A percentile compares a stretch with the other conserved stretches of the same genome.
Evolutionary conservation across 1,284 basidiomycete species (phyloP).

Genomic region (Moesziomyces globuligerus): DNA sequence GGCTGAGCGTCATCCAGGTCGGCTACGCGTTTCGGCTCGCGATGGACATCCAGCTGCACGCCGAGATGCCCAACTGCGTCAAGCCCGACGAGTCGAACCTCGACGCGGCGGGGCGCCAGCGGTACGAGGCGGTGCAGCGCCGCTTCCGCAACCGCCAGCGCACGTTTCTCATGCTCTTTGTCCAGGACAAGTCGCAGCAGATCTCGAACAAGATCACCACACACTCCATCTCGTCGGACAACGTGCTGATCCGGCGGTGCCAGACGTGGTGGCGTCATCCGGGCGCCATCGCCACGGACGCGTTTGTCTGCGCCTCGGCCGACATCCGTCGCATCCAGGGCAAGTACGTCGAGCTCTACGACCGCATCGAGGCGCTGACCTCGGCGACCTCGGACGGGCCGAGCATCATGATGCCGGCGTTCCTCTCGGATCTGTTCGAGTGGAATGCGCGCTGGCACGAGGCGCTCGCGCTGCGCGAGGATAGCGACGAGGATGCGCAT

Average conservation of each 20-base stretch:
- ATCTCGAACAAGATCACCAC: constrained; percentile 47
- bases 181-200: constrained; percentile 54
- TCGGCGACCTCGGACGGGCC: constrained; percentile 41
- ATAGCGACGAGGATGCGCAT: constrained; percentile 26
- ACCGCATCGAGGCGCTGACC: constrained; percentile 42
- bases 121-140: constrained; percentile 37
- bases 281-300: constrained; percentile 36
- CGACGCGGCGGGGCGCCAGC: constrained; percentile 34
- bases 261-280: constrained; percentile 45
- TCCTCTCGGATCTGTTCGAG: constrained; percentile 39
- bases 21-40: constrained; percentile 50
- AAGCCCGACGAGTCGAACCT: constrained; percentile 39
- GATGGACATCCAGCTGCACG: constrained; percentile 50
- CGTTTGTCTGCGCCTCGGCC: constrained; percentile 41
- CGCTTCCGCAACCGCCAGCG: constrained; percentile 51
- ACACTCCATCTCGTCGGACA: constrained; percentile 36
- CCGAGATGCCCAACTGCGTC: constrained; percentile 50
- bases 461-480: constrained; percentile 33
- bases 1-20: constrained; percentile 43
- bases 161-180: constrained; percentile 51
- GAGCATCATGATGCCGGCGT: constrained; percentile 49
- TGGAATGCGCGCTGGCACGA: constrained; percentile 46
- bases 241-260: constrained; percentile 40
- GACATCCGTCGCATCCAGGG: constrained; percentile 46
- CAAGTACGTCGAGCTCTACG: constrained; percentile 46